Conservation (phyloP, 176 grass and related monocot species). For the Rhynchospora breviuscula region DNA sequence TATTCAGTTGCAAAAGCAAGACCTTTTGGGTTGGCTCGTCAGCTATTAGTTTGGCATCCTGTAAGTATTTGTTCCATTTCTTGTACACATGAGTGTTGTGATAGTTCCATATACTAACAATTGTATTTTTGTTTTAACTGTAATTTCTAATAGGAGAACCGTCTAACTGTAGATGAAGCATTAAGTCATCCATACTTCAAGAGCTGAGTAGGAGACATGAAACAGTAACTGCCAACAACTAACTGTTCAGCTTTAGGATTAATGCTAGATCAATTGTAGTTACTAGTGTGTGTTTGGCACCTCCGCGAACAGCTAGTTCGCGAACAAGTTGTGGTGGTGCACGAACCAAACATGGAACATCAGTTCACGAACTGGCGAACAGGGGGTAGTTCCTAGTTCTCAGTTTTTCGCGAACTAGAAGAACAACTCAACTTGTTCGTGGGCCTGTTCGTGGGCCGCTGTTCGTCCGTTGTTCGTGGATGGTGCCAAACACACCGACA, state of each 20-base stretch:
- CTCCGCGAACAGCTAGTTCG: too few relatives aligned
- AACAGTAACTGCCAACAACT: background rate
- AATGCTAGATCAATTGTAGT: background rate
- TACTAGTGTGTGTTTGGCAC: too few relatives aligned
- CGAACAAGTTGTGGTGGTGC: too few relatives aligned
- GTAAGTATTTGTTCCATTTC: conserved; percentile 45
- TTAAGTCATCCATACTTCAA: conserved; percentile 87
- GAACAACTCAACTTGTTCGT: too few relatives aligned
- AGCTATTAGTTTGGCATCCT: conserved; percentile 87
- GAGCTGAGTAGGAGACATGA: conserved; percentile 2
- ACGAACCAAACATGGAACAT: too few relatives aligned
- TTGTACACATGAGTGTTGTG: background rate
- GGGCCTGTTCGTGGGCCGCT: too few relatives aligned
- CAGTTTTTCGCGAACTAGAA: too few relatives aligned
- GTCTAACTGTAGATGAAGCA: conserved; percentile 77
- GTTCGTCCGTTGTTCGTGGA: too few relatives aligned
- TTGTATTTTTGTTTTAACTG: conserved; percentile 10
- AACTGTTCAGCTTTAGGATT: background rate
- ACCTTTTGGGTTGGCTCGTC: conserved; percentile 41
- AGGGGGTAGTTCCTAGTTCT: too few relatives aligned
- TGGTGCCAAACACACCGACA: too few relatives aligned
- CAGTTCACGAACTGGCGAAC: too few relatives aligned
- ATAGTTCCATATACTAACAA: conserved; percentile 4
- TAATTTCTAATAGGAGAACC: conserved; percentile 52
- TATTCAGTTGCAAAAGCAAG: background rate